Evolutionary conservation across 495 filamentous ascomycete genomes (phyloP).

Genomic region (Podospora didyma): DNA sequence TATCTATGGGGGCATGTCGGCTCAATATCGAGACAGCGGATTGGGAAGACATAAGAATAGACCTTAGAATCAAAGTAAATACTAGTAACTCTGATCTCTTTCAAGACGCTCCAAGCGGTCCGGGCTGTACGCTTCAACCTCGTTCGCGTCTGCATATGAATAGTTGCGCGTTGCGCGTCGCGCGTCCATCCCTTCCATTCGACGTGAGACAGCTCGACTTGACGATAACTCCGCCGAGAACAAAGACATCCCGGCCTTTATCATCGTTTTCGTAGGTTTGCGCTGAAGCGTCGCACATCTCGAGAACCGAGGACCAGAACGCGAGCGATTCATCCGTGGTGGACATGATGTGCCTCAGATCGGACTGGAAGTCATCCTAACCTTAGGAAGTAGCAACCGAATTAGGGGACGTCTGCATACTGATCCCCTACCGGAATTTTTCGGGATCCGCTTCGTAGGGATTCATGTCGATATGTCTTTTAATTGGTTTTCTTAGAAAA

Average conservation of each 20-base stretch:
- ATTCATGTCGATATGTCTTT: background rate
- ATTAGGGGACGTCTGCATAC: slow-evolving; percentile 1
- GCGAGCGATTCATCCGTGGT: slow-evolving; percentile 25
- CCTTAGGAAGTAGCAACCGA: slow-evolving; percentile 1
- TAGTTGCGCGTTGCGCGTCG: slow-evolving; percentile 10
- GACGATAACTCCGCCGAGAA: slow-evolving; percentile 43
- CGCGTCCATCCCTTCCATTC: slow-evolving; percentile 23
- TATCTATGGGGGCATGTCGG: slow-evolving; percentile 29
- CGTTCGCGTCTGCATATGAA: slow-evolving; percentile 42
- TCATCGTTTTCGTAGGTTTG: slow-evolving; percentile 35
- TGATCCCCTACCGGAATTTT: background rate
- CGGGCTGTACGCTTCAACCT: slow-evolving; percentile 33
- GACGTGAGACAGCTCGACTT: slow-evolving; percentile 40
- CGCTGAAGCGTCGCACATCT: slow-evolving; percentile 25
- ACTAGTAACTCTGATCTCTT: slow-evolving; percentile 32
- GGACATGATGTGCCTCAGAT: slow-evolving; percentile 26
- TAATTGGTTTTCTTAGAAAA: background rate
- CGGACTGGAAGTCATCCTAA: slow-evolving; percentile 5
- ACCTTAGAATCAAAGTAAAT: slow-evolving; percentile 43
- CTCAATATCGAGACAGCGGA: background rate
- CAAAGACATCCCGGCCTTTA: slow-evolving; percentile 42
- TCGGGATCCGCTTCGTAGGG: background rate
- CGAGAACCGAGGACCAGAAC: slow-evolving; percentile 38
- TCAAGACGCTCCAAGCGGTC: slow-evolving; percentile 25
- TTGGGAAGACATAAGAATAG: slow-evolving; percentile 1